phyloP scores from a whole-genome alignment of 148 eudicot genomes.

The Euryodendron excelsum region DNA sequence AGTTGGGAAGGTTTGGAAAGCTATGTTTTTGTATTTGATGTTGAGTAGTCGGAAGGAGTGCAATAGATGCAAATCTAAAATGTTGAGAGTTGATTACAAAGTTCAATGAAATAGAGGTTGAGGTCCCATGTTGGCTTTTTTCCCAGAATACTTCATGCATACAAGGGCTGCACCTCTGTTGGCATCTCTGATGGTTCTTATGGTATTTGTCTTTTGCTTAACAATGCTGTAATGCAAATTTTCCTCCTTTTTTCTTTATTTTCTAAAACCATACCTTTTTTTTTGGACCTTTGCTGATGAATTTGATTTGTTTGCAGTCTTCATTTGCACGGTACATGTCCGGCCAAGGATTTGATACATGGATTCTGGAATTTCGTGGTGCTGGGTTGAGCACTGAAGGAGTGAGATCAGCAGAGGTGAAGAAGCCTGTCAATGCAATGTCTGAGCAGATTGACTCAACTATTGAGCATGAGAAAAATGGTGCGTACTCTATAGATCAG shows the following conservation, averaged over 20 bases:
- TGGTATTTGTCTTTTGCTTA: background rate
- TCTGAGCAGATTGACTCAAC: slow-evolving; percentile 47
- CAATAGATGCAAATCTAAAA: background rate
- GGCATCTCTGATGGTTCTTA: background rate
- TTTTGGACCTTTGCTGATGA: slow-evolving; percentile 2
- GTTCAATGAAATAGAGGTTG: background rate
- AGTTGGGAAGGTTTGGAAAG: background rate
- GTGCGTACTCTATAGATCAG: slow-evolving; percentile 15
- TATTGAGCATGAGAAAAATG: slow-evolving; percentile 5
- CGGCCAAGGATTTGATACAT: slow-evolving; percentile 96
- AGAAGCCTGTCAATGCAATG: slow-evolving; percentile 56
- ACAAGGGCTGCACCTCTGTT: background rate
- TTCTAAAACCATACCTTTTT: background rate
- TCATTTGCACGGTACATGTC: slow-evolving; percentile 98
- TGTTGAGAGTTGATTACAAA: background rate
- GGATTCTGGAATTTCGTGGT: slow-evolving; percentile 97
- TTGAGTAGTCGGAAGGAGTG: background rate
- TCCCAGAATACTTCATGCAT: background rate
- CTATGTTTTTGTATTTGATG: background rate
- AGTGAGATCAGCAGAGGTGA: slow-evolving; percentile 39
- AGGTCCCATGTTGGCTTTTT: background rate
- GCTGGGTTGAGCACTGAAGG: slow-evolving; percentile 73
- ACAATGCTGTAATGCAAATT: background rate
- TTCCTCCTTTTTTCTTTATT: background rate
- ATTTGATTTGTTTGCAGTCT: slow-evolving; percentile 47